These are phyloP conservation scores for Daedaleopsis sinensis DNA, from an alignment of 768 basidiomycete genomes.

Conservation along the genomic window DNA sequence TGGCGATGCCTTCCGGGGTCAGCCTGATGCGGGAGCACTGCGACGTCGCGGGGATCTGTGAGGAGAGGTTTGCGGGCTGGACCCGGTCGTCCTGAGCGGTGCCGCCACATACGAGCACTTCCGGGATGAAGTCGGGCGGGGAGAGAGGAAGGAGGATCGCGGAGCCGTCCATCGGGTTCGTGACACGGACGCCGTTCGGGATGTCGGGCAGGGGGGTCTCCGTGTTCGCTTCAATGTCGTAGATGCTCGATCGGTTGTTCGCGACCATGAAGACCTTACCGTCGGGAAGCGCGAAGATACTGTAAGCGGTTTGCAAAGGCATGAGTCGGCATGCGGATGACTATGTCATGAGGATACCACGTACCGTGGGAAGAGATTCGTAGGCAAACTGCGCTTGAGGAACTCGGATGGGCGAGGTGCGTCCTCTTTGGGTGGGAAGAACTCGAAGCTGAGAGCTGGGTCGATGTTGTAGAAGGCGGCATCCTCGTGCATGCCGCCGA, in stretches of 20 bases:
- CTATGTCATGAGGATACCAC: neutral
- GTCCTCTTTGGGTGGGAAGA: conserved; percentile 73
- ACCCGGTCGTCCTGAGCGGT: conserved; percentile 55
- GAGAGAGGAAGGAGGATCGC: conserved; percentile 72
- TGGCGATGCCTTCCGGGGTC: conserved; percentile 63
- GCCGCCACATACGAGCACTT: conserved; percentile 79
- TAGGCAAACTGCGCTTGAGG: conserved; percentile 28
- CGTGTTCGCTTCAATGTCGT: conserved; percentile 67
- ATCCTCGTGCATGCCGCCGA: conserved; percentile 80
- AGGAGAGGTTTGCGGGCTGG: conserved; percentile 63
- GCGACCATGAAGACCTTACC: conserved; percentile 76
- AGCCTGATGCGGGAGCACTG: conserved; percentile 75
- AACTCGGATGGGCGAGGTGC: conserved; percentile 32
- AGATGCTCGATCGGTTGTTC: conserved; percentile 78
- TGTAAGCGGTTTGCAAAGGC: conserved; percentile 39
- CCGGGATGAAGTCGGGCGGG: conserved; percentile 62
- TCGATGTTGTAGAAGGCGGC: conserved; percentile 86
- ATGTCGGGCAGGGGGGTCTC: conserved; percentile 66
- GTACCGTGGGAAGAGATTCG: conserved; percentile 50
- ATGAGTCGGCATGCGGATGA: neutral
- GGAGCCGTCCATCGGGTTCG: conserved; percentile 82
- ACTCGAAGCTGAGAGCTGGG: conserved; percentile 80
- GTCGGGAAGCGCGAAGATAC: conserved; percentile 73
- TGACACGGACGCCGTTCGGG: conserved; percentile 81
- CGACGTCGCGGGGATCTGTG: conserved; percentile 69